Evolutionary conservation across 2,329 filamentous ascomycete genomes (phyloP).

Genomic region (Bipolaris cookei): DNA sequence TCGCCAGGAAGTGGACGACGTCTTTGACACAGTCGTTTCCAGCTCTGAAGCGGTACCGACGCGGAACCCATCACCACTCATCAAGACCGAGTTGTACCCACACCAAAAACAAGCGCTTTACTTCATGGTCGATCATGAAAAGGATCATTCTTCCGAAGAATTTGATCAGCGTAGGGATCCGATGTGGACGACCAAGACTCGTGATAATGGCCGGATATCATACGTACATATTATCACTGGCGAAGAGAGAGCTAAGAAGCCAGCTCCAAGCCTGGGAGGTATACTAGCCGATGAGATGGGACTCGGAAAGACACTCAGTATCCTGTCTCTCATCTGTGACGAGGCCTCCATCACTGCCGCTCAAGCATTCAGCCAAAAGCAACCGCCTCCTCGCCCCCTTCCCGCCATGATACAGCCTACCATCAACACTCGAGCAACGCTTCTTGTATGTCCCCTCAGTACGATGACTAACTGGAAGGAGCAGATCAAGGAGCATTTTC

Average conservation of each 20-base stretch:
- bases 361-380: slow-evolving; percentile 63
- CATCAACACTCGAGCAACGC: slow-evolving; percentile 76
- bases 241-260: slow-evolving; percentile 40
- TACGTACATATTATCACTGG: slow-evolving; percentile 90
- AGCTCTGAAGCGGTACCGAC: slow-evolving; percentile 73
- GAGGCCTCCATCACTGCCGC: slow-evolving; percentile 65
- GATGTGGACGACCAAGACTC: slow-evolving; percentile 73
- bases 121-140: slow-evolving; percentile 84
- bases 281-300: slow-evolving; percentile 61
- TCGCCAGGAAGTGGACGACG: slow-evolving; percentile 78
- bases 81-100: slow-evolving; percentile 70
- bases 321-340: slow-evolving; percentile 76
- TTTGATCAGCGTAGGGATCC: slow-evolving; percentile 71
- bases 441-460: slow-evolving; percentile 87
- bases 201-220: slow-evolving; percentile 62
- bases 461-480: slow-evolving; percentile 94
- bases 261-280: slow-evolving; percentile 50
- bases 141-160: slow-evolving; percentile 64
- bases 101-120: slow-evolving; percentile 91
- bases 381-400: slow-evolving; percentile 50
- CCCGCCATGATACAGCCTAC: slow-evolving; percentile 32
- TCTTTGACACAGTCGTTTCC: slow-evolving; percentile 84
- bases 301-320: slow-evolving; percentile 68
- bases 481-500: slow-evolving; percentile 84
- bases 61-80: slow-evolving; percentile 70